Evolutionary conservation across 2,329 filamentous ascomycete genomes (phyloP), one percentile per base, ranked within the genome.

Genomic region (Trichoderma polysporum): DNA sequence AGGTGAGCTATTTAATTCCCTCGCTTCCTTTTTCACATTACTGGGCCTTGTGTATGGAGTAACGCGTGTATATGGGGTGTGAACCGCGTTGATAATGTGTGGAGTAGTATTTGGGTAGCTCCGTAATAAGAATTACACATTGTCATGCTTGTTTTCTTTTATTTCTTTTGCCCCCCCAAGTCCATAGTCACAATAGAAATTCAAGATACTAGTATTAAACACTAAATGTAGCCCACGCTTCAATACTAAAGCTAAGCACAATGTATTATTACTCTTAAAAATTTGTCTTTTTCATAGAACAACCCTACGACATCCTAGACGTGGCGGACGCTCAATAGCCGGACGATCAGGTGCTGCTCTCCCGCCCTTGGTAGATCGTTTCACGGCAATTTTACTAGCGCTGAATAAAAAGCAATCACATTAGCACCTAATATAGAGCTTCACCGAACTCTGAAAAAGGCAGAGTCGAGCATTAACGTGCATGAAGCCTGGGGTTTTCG

Each of bases 1-100:
- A 63, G 49, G 27, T 63, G 59, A 63, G 59, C 35, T 41, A 63
- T 63, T 63, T 63, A 63, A 63, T 63, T 49, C 27, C 59, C 35
- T 29, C 13, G 35, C n/a, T 2, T 33, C 58, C 31, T 22, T 25
- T 47, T 7, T 2, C 1, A 17, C 22, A 37, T 41, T 33, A 17
- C 41, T 49, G 41, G 29, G n/a, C 7, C 27, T 53, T 31, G 9
- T 45, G 54, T 41, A 45, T 25, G 22, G 17, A 41, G 56, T 49
- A 35, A 50, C 17, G 29, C 35, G 35, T 9, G 29, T 33, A 29
- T 35, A 19, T 50, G n/a, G n/a, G n/a, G 47, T 45, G 41, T 22
- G 47, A 50, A 22, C 25, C 47, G 22, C 35, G 33, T 50, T 41
- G 35, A 41, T 37, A 52, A 62, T 62, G 59, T 50, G 56, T 58